Evolutionary conservation across 2,329 filamentous ascomycete genomes (phyloP).

Genomic region (Epichloe baconii): DNA sequence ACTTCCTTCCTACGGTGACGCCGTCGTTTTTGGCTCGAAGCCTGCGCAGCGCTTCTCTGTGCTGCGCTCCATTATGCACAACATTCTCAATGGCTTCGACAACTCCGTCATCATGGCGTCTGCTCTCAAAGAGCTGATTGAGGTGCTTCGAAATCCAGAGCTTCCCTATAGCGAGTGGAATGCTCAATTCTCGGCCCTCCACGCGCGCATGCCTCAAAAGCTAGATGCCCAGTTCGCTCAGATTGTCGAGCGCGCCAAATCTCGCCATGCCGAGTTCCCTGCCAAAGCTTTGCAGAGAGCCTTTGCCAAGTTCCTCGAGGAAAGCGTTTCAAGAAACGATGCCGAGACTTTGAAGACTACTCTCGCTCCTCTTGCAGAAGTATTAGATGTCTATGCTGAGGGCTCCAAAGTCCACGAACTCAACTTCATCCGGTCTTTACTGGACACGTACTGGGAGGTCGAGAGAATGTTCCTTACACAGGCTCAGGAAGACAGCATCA

Average conservation of each 20-base stretch:
- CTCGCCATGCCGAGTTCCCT: conserved; percentile 76
- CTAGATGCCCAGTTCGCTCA: conserved; percentile 72
- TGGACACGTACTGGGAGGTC: conserved; percentile 69
- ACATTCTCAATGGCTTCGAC: conserved; percentile 88
- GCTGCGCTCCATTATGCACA: conserved; percentile 63
- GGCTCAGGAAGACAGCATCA: conserved; percentile 84
- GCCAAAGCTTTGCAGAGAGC: conserved; percentile 77
- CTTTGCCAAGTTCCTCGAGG: conserved; percentile 77
- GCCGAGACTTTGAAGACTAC: conserved; percentile 59
- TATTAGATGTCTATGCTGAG: conserved; percentile 71
- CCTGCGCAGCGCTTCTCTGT: conserved; percentile 76
- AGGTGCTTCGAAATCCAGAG: conserved; percentile 78
- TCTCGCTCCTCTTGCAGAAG: conserved; percentile 60
- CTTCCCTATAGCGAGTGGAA: conserved; percentile 95
- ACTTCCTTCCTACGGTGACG: conserved; percentile 73
- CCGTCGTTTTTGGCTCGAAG: conserved; percentile 81
- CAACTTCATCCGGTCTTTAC: conserved; percentile 62
- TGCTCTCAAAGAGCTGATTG: conserved; percentile 78
- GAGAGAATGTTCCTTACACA: conserved; percentile 82
- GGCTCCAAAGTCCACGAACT: conserved; percentile 88
- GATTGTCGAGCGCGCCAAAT: conserved; percentile 71
- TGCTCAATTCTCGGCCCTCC: conserved; percentile 89
- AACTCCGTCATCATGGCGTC: conserved; percentile 92
- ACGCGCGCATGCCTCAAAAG: conserved; percentile 92
- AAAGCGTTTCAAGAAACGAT: conserved; percentile 63